Percentiles rank a stretch among this genome's conserved stretches.
phyloP scores from a whole-genome alignment of 495 filamentous ascomycete genomes.

The Aspergillus bertholletiae region DNA sequence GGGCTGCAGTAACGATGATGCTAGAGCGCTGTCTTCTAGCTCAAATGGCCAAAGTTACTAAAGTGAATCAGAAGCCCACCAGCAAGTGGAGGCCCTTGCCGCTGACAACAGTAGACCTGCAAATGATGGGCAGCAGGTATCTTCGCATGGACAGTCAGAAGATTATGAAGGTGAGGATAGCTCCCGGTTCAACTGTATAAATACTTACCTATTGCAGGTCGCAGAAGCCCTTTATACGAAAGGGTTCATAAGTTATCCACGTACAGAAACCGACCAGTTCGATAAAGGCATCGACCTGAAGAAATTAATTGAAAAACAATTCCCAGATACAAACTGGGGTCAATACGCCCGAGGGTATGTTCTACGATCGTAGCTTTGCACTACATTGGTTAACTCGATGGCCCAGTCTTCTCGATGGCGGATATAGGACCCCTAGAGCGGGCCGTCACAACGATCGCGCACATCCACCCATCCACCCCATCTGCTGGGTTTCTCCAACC shows the following conservation, averaged over 20 bases:
- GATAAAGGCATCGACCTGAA: constrained; percentile 84
- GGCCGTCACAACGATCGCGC: constrained; percentile 92
- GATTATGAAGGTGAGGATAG: constrained; percentile 67
- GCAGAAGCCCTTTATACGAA: constrained; percentile 91
- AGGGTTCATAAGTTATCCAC: constrained; percentile 94
- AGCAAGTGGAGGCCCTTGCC: constrained; percentile 93
- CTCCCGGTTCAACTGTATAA: background rate
- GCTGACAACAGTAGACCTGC: constrained; percentile 95
- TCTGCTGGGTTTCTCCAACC: constrained; percentile 67
- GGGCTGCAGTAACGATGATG: constrained; percentile 73
- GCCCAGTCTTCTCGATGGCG: constrained; percentile 65
- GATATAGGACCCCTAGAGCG: constrained; percentile 74
- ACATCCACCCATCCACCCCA: constrained; percentile 94
- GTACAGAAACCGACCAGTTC: constrained; percentile 96
- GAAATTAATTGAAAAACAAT: constrained; percentile 79
- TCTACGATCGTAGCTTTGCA: background rate
- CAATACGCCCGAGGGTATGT: constrained; percentile 66
- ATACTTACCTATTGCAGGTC: constrained; percentile 33
- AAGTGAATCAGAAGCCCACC: constrained; percentile 83
- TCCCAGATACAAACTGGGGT: constrained; percentile 72
- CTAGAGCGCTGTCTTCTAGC: constrained; percentile 80
- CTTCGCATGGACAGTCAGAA: constrained; percentile 79
- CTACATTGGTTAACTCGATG: constrained; percentile 8
- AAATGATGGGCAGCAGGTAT: constrained; percentile 88
- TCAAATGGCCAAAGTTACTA: constrained; percentile 74